Conservation (phyloP, 345 rosid genomes). For the Lumnitzera racemosa region DNA sequence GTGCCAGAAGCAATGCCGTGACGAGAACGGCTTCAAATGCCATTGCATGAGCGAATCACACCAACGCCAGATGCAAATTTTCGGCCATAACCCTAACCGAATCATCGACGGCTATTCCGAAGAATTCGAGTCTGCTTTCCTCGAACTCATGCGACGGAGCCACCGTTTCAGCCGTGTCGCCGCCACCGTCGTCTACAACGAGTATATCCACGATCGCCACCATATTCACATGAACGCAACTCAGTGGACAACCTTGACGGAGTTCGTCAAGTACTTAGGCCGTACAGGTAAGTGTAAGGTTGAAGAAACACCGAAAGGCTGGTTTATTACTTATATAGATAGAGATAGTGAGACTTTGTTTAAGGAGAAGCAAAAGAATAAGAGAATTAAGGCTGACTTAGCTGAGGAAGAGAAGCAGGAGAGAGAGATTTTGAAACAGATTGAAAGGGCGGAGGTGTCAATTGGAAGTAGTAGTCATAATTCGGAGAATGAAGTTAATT, state of each 20-base stretch:
- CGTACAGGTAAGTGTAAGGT: conserved; percentile 86
- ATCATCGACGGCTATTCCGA: conserved; percentile 83
- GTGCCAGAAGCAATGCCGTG: conserved; percentile 97
- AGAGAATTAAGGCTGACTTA: conserved; percentile 64
- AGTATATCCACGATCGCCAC: conserved; percentile 78
- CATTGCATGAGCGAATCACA: conserved; percentile 97
- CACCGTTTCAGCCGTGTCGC: conserved; percentile 90
- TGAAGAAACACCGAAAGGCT: conserved; percentile 92
- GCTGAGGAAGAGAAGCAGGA: conserved; percentile 95
- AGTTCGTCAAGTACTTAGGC: conserved; percentile 78
- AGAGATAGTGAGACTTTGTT: conserved; percentile 77
- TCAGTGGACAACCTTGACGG: conserved; percentile 85
- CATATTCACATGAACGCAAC: conserved; percentile 96
- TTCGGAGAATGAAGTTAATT: too few species aligned
- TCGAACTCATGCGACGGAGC: conserved; percentile 74
- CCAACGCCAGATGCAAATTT: conserved; percentile 93
- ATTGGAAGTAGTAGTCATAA: too few species aligned
- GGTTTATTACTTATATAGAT: conserved; percentile 92
- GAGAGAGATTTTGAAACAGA: conserved; percentile 70
- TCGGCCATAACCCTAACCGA: conserved; percentile 72
- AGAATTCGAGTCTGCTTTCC: conserved; percentile 67
- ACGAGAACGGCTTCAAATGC: conserved; percentile 98
- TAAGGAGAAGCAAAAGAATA: conserved; percentile 79
- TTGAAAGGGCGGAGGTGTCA: conserved; percentile 52
- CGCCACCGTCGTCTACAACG: conserved; percentile 94